Percentiles rank a stretch among this genome's conserved stretches.
phyloP scores from a whole-genome alignment of 805 yeast genomes.

The Ogataea methylovora region DNA sequence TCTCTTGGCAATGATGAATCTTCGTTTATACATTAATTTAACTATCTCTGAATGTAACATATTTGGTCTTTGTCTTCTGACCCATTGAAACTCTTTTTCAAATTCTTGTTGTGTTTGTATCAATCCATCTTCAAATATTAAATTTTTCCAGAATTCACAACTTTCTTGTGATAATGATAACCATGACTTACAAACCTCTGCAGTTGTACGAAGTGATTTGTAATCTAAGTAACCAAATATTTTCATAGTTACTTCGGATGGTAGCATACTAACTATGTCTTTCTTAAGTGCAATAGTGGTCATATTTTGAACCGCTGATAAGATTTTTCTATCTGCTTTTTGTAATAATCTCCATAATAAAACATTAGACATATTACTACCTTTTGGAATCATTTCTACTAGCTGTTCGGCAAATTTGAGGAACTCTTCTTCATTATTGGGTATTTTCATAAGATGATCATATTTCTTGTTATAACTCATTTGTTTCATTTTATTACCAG shows the following conservation, averaged over 20 bases:
- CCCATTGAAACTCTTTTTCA: constrained; percentile 19
- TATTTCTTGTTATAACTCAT: constrained; percentile 1
- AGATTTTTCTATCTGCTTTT: constrained; percentile 48
- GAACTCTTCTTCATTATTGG: constrained; percentile 20
- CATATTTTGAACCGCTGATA: constrained; percentile 50
- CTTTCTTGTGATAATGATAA: constrained; percentile 50
- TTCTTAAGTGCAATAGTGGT: constrained; percentile 54
- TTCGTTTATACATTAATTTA: constrained; percentile 46
- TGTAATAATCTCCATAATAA: constrained; percentile 41
- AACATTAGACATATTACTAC: constrained; percentile 44
- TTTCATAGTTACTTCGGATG: constrained; percentile 63
- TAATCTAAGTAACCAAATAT: constrained; percentile 62
- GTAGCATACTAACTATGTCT: constrained; percentile 66
- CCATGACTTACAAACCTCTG: constrained; percentile 70
- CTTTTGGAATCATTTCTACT: constrained; percentile 30
- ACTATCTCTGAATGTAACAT: constrained; percentile 10
- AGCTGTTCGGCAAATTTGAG: constrained; percentile 30
- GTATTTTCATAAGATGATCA: not conserved
- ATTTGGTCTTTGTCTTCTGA: constrained; percentile 5
- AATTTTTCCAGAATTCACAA: constrained; percentile 60
- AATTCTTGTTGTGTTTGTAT: constrained; percentile 40
- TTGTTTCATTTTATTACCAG: constrained; percentile 7
- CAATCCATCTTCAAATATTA: constrained; percentile 56
- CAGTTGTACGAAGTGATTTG: constrained; percentile 48
- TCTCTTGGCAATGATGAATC: constrained; percentile 49